Base-by-base conservation (phyloP, 129 eudicot genomes). In the Flaveria robusta region DNA sequence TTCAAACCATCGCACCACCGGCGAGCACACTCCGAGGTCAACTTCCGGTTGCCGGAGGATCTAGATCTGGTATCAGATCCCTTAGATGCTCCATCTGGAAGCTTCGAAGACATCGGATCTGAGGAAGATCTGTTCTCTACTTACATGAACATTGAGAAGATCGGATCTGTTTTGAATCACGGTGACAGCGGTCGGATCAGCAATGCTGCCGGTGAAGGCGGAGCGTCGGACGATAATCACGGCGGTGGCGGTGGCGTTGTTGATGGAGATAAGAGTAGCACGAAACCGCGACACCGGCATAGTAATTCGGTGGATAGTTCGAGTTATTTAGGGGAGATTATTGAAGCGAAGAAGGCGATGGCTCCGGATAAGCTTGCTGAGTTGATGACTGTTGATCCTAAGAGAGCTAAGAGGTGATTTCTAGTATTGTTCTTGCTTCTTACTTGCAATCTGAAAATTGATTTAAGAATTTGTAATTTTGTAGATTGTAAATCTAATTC, bases 321-420 rank as follows among this genome's bases (percentile, higher is more conserved):
- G 15, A 68, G 85, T 60, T 43, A 43, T 11, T 83, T 85, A 9
- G 72, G 79, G 29, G 91, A 89, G 68, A 81, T 81, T 56, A 86
- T 88, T 59, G 96, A 92, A 79, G 93, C 96, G 31, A 92, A 92
- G 92, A 92, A 92, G 79, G 96, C 98, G 13, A 92, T 92, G 98
- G 87, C 90, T 51, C 96, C 98, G 65, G 93, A 87, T 64, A 86
- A 92, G 83, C 88, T 92, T 56, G 98, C 94, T 69, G 94, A 92
- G 66, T 77, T 92, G 64, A 88, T 93, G 98, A 67, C 83, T 31
- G 54, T 88, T 79, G 98, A 92, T 90, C 98, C 96, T 16, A 92
- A 92, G 51, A 85, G 96, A 9, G 98, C 98, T 64, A 92, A 92
- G 86, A 88, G 98, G 98, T 92, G 24, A 14, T 54, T 54, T 19